These are phyloP conservation scores for Solanum virginianum DNA, from an alignment of 257 asterid species.

Conservation along the genomic window DNA sequence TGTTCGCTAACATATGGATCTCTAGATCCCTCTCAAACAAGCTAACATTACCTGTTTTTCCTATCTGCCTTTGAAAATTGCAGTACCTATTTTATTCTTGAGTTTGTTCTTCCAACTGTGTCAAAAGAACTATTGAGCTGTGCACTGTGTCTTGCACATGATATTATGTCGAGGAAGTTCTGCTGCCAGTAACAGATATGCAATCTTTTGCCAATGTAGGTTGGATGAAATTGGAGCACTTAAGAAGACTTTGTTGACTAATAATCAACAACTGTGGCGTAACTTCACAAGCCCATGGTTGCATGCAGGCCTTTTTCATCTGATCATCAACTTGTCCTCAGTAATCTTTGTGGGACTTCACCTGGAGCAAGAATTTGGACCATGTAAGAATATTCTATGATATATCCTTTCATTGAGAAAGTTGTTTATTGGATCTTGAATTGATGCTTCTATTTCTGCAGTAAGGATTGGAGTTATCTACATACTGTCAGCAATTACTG, in stretches of 20 bases:
- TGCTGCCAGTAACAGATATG: not conserved
- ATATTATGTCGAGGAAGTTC: not conserved
- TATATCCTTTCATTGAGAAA: not conserved
- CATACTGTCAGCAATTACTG: constrained; percentile 59
- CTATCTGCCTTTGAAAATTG: not conserved
- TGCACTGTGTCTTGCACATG: not conserved
- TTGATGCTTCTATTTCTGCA: constrained; percentile 15
- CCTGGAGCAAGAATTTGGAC: constrained; percentile 87
- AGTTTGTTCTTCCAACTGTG: not conserved
- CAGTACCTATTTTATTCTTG: not conserved
- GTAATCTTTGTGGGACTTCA: constrained; percentile 68
- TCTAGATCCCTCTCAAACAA: not conserved
- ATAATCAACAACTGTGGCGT: constrained; percentile 60
- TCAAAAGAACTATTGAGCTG: not conserved
- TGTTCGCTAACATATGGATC: not conserved
- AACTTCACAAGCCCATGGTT: constrained; percentile 65
- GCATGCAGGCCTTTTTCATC: constrained; percentile 81
- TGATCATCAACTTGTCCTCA: constrained; percentile 49
- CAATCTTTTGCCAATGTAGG: constrained; percentile 18
- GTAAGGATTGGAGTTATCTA: constrained; percentile 60
- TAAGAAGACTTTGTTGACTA: constrained; percentile 33
- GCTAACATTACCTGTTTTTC: not conserved
- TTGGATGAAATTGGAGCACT: constrained; percentile 72
- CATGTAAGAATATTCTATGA: constrained; percentile 33
- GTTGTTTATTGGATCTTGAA: not conserved